These are phyloP conservation scores for Hansenula anomala DNA, from an alignment of 1,139 yeast species.

Conservation along the genomic window DNA sequence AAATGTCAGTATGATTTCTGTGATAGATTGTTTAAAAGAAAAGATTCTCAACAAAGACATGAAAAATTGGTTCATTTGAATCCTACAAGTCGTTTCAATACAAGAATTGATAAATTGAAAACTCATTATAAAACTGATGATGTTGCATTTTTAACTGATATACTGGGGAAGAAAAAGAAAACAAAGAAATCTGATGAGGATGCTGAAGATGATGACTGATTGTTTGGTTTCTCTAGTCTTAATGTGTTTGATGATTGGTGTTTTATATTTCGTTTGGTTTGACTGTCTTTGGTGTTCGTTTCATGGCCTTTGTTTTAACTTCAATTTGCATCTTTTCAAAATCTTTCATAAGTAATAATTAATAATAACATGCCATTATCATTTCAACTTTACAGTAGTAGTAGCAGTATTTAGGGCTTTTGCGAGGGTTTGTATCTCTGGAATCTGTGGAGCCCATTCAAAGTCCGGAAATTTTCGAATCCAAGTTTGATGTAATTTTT, in stretches of 20 bases:
- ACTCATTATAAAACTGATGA: neutral
- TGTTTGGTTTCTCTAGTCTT: too few relatives aligned
- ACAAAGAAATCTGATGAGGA: neutral
- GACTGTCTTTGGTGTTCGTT: too few relatives aligned
- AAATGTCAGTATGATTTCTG: constrained; percentile 37
- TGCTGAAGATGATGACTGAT: neutral
- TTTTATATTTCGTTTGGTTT: neutral
- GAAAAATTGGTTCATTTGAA: constrained; percentile 47
- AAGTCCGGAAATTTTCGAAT: too few relatives aligned
- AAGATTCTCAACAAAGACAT: constrained; percentile 54
- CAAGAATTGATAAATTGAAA: constrained; percentile 23
- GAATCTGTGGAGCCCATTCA: too few relatives aligned
- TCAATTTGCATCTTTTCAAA: too few relatives aligned
- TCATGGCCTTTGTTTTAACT: too few relatives aligned
- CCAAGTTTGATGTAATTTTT: too few relatives aligned
- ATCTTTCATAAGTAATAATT: too few relatives aligned
- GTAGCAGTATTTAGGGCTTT: too few relatives aligned
- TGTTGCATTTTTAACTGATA: neutral
- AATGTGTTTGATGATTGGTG: neutral
- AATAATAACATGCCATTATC: too few relatives aligned
- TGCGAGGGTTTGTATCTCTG: too few relatives aligned
- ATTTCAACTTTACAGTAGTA: too few relatives aligned
- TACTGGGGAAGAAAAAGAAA: neutral
- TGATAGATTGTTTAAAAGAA: constrained; percentile 49
- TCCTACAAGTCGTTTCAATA: constrained; percentile 38